These are phyloP conservation scores for Amanita inopinata DNA, from an alignment of 768 basidiomycete species.

Conservation along the genomic window DNA sequence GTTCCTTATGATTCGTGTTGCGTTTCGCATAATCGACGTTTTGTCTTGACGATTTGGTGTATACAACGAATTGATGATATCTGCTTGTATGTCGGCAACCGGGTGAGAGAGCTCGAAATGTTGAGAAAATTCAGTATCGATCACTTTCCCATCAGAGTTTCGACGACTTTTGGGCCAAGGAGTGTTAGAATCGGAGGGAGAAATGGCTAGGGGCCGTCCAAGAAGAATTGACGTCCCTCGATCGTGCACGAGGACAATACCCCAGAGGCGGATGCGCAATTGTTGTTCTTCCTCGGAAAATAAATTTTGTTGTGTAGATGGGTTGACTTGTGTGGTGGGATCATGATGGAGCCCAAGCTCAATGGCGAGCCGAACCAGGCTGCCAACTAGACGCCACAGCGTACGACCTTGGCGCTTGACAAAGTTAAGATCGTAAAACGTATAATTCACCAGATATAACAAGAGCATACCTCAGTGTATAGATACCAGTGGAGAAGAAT, in stretches of 20 bases:
- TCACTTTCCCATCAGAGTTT: constrained; percentile 22
- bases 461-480: constrained; percentile 63
- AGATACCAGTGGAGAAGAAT: constrained; percentile 85
- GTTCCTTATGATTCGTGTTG: constrained; percentile 69
- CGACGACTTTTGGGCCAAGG: constrained; percentile 47
- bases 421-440: constrained; percentile 7
- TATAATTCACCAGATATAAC: neutral
- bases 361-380: constrained; percentile 70
- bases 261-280: constrained; percentile 76
- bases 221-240: constrained; percentile 83
- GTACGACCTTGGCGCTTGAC: constrained; percentile 78
- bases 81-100: constrained; percentile 77
- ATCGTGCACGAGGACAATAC: constrained; percentile 77
- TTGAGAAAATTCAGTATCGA: constrained; percentile 51
- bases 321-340: constrained; percentile 51
- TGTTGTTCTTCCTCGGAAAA: constrained; percentile 75
- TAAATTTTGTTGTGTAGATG: constrained; percentile 25
- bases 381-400: constrained; percentile 81
- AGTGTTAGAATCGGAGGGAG: constrained; percentile 77
- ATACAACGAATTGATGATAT: constrained; percentile 82
- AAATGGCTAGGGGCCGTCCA: constrained; percentile 75
- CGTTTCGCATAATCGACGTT: constrained; percentile 66
- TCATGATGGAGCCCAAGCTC: constrained; percentile 86
- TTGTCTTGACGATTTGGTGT: constrained; percentile 61
- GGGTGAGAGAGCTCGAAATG: constrained; percentile 72